phyloP scores from a whole-genome alignment of 495 filamentous ascomycete genomes.

The Tuber indicum region DNA sequence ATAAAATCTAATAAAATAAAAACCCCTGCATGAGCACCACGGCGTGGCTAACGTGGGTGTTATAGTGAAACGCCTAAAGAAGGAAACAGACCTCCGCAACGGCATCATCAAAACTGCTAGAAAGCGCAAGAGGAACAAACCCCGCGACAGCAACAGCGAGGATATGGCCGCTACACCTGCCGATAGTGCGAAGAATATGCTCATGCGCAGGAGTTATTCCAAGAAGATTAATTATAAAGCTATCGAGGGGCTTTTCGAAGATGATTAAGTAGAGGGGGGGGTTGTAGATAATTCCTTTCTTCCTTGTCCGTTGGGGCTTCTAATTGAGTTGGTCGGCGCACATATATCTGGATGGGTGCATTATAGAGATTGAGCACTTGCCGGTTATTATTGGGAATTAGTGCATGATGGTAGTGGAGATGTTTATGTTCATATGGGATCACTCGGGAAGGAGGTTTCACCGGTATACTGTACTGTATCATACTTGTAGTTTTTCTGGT shows the following conservation, averaged over 20 bases:
- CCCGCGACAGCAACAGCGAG: slow-evolving; percentile 55
- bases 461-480: background rate
- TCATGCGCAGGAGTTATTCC: slow-evolving; percentile 64
- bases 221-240: slow-evolving; percentile 79
- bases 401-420: background rate
- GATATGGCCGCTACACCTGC: slow-evolving; percentile 54
- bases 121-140: slow-evolving; percentile 50
- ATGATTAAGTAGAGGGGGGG: slow-evolving; percentile 21
- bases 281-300: background rate
- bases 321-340: background rate
- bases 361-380: background rate
- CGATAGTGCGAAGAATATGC: slow-evolving; percentile 67
- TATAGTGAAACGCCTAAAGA: slow-evolving; percentile 49
- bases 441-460: background rate
- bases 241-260: slow-evolving; percentile 53
- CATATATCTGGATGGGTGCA: background rate
- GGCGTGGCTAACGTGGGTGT: slow-evolving; percentile 43
- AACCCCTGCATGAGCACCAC: background rate
- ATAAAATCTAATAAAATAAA: too few species aligned
- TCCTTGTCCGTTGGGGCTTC: background rate
- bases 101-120: slow-evolving; percentile 52
- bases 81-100: slow-evolving; percentile 51
- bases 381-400: background rate
- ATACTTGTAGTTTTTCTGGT: background rate
- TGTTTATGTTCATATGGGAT: background rate